A percentile compares a stretch with the other conserved stretches of the same genome.
Conservation (phyloP, 805 yeast genomes). For the Pichia paraexigua region DNA sequence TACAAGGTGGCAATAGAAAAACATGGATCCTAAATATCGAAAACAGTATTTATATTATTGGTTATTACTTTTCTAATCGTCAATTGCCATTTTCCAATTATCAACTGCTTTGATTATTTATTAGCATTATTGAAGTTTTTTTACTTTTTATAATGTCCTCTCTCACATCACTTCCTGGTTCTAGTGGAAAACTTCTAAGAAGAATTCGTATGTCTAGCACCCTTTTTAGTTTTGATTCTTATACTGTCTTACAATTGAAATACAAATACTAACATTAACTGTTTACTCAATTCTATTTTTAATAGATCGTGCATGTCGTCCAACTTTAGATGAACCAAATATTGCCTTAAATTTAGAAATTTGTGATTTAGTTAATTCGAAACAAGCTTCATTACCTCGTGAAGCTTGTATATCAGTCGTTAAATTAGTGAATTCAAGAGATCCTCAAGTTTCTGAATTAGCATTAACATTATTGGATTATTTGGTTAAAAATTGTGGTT, state of each 20-base stretch:
- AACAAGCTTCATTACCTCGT: conserved; percentile 84
- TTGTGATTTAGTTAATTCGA: conserved; percentile 86
- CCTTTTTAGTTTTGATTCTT: neutral
- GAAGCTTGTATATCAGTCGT: conserved; percentile 89
- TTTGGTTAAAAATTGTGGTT: conserved; percentile 94
- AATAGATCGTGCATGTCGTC: conserved; percentile 69
- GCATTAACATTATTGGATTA: conserved; percentile 67
- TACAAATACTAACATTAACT: conserved; percentile 11
- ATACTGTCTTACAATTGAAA: neutral
- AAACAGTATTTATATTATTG: no score
- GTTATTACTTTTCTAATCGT: no score
- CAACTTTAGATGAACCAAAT: conserved; percentile 78
- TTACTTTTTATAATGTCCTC: conserved; percentile 20
- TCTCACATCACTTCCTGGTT: conserved; percentile 26
- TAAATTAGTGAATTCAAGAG: conserved; percentile 71
- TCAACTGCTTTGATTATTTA: neutral
- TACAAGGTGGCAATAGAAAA: neutral
- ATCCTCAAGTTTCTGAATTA: conserved; percentile 80
- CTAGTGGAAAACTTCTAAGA: conserved; percentile 31
- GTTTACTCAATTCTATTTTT: neutral
- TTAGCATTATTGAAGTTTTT: no score
- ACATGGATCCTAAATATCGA: neutral
- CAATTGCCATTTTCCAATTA: neutral
- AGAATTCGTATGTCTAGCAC: conserved; percentile 26
- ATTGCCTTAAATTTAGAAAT: conserved; percentile 82